Percentiles rank a stretch among this genome's conserved stretches.
phyloP scores from a whole-genome alignment of 768 basidiomycete species.

The Clitopilus passeckerianus region DNA sequence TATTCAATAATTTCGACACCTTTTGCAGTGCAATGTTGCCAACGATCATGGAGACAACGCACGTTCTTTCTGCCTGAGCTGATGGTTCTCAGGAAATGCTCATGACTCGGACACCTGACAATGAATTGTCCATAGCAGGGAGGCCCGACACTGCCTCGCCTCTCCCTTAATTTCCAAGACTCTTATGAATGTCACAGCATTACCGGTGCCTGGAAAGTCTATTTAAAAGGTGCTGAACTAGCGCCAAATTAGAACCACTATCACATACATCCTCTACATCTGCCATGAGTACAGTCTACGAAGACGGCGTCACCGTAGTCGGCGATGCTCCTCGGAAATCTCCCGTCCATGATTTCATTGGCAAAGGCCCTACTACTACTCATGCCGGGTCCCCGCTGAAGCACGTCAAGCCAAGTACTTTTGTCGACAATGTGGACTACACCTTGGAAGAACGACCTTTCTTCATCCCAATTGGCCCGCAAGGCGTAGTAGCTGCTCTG shows the following conservation, averaged over 20 bases:
- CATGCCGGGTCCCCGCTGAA: slow-evolving; percentile 9
- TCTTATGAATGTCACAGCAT: not conserved
- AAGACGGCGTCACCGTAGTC: slow-evolving; percentile 41
- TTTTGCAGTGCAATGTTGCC: not conserved
- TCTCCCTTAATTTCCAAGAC: too few species aligned
- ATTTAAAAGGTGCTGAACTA: not conserved
- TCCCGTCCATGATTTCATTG: slow-evolving; percentile 5
- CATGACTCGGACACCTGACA: not conserved
- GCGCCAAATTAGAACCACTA: not conserved
- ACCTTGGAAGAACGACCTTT: slow-evolving; percentile 57
- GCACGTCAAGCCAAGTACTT: slow-evolving; percentile 22
- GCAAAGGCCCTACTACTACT: slow-evolving; percentile 9
- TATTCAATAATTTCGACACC: not conserved
- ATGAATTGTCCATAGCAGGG: too few species aligned
- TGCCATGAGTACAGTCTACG: slow-evolving; percentile 31
- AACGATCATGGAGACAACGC: not conserved
- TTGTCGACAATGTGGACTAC: slow-evolving; percentile 45
- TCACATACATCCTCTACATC: not conserved
- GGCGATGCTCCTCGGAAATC: slow-evolving; percentile 25
- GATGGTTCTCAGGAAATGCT: not conserved
- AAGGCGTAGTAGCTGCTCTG: slow-evolving; percentile 65
- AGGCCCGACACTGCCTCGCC: too few species aligned
- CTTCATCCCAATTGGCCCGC: slow-evolving; percentile 63
- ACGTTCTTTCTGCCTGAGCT: not conserved
- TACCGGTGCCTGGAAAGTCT: not conserved